phyloP scores from a whole-genome alignment of 148 eudicot genomes.

The Agrostemma githago region DNA sequence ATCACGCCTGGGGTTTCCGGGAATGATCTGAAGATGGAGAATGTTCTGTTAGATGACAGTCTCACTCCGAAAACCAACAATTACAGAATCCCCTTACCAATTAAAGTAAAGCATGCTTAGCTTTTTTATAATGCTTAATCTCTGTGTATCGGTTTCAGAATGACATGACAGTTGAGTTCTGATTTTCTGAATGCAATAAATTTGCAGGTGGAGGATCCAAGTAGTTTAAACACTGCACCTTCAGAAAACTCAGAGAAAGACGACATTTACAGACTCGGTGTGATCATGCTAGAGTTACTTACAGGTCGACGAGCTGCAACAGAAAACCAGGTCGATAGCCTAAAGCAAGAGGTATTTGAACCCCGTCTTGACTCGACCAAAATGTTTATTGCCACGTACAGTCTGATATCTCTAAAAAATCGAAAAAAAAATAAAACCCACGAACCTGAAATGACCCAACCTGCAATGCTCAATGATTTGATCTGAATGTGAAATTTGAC shows the following conservation, averaged over 20 bases:
- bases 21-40: constrained; percentile 67
- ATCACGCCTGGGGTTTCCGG: constrained; percentile 55
- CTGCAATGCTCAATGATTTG: too few relatives aligned
- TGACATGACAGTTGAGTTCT: neutral
- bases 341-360: constrained; percentile 53
- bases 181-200: neutral
- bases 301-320: constrained; percentile 66
- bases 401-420: too few relatives aligned
- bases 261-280: constrained; percentile 73
- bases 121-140: neutral
- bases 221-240: constrained; percentile 36
- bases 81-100: constrained; percentile 65
- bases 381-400: too few relatives aligned
- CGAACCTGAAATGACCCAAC: too few relatives aligned
- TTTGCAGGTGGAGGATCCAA: constrained; percentile 40
- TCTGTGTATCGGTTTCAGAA: neutral
- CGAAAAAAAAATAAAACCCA: too few relatives aligned
- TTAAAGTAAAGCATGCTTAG: constrained; percentile 41
- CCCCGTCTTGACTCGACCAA: too few relatives aligned
- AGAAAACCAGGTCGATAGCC: constrained; percentile 42
- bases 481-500: too few relatives aligned
- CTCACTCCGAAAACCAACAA: constrained; percentile 75
- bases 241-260: constrained; percentile 52
- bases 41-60: constrained; percentile 69
- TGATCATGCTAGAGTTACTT: constrained; percentile 62